phyloP scores from a whole-genome alignment of 345 rosid genomes.

The Camelina laxa region DNA sequence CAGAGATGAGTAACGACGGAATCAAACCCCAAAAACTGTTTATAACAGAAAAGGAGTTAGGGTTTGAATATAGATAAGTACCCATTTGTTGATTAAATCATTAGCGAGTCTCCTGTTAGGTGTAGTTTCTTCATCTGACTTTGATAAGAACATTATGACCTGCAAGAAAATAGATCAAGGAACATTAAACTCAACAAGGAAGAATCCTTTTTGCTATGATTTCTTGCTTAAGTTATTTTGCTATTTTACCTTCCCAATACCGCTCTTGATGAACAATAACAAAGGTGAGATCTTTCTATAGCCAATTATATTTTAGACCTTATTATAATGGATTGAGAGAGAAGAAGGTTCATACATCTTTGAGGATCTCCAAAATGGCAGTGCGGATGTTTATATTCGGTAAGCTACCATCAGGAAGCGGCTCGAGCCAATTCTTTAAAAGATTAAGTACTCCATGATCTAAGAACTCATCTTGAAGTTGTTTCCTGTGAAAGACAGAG shows the following conservation, averaged over 20 bases:
- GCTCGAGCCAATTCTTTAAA: slow-evolving; percentile 91
- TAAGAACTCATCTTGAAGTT: slow-evolving; percentile 76
- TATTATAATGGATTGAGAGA: slow-evolving; percentile 2
- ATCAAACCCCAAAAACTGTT: not conserved
- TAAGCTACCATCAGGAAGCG: slow-evolving; percentile 95
- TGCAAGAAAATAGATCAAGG: not conserved
- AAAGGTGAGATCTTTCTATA: not conserved
- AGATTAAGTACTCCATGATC: slow-evolving; percentile 86
- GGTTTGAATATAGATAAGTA: not conserved
- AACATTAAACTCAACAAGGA: slow-evolving; percentile 5
- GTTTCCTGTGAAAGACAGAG: slow-evolving; percentile 45
- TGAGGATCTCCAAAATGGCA: slow-evolving; percentile 66
- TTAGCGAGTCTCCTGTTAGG: slow-evolving; percentile 78
- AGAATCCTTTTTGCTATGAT: not conserved
- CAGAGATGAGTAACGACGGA: not conserved
- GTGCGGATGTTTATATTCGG: slow-evolving; percentile 84
- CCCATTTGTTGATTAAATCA: slow-evolving; percentile 86
- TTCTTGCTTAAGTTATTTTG: not conserved
- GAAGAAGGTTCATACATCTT: slow-evolving; percentile 54
- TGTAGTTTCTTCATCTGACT: slow-evolving; percentile 87
- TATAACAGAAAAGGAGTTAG: not conserved
- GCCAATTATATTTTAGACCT: not conserved
- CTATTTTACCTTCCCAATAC: slow-evolving; percentile 68
- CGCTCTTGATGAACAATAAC: slow-evolving; percentile 65
- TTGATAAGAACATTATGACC: slow-evolving; percentile 87